Evolutionary conservation across 2,329 filamentous ascomycete species (phyloP).

Genomic region (Aspergillus neoniger): DNA sequence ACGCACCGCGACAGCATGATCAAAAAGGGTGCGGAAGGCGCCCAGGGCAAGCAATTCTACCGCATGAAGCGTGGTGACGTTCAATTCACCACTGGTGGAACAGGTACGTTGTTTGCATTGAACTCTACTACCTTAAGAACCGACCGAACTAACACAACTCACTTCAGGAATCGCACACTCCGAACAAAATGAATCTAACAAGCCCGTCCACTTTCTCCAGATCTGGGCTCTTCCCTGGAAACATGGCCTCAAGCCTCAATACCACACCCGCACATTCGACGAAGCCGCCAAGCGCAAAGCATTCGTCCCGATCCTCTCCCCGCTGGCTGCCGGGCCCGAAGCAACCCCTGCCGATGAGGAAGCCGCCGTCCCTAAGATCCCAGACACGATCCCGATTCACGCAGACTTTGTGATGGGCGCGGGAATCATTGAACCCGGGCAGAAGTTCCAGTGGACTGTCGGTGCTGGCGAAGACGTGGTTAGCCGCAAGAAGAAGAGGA

Average conservation of each 20-base stretch:
- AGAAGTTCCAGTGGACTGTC: conserved; percentile 70
- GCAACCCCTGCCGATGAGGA: conserved; percentile 65
- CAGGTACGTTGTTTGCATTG: conserved; percentile 48
- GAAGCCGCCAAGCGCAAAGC: conserved; percentile 71
- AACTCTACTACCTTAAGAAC: background rate
- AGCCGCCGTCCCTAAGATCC: conserved; percentile 61
- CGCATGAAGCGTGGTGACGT: conserved; percentile 77
- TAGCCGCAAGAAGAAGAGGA: conserved; percentile 53
- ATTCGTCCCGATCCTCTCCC: conserved; percentile 76
- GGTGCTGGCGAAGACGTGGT: conserved; percentile 53
- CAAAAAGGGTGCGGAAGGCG: conserved; percentile 64
- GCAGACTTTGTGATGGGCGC: conserved; percentile 83
- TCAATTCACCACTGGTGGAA: conserved; percentile 88
- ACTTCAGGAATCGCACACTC: conserved; percentile 68
- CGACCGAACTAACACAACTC: background rate
- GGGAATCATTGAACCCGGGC: conserved; percentile 67
- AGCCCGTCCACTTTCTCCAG: conserved; percentile 79
- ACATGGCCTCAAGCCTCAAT: conserved; percentile 69
- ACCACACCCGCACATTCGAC: conserved; percentile 72
- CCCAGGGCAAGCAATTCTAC: conserved; percentile 64
- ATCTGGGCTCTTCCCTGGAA: conserved; percentile 86
- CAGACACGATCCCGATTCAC: conserved; percentile 76
- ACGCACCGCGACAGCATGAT: conserved; percentile 87
- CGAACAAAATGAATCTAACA: conserved; percentile 74
- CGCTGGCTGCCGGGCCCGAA: conserved; percentile 65